Percentiles rank a stretch among this genome's conserved stretches.
Evolutionary conservation across 176 grass and related monocot genomes (phyloP).

Genomic region (Tillandsia fasciculata): DNA sequence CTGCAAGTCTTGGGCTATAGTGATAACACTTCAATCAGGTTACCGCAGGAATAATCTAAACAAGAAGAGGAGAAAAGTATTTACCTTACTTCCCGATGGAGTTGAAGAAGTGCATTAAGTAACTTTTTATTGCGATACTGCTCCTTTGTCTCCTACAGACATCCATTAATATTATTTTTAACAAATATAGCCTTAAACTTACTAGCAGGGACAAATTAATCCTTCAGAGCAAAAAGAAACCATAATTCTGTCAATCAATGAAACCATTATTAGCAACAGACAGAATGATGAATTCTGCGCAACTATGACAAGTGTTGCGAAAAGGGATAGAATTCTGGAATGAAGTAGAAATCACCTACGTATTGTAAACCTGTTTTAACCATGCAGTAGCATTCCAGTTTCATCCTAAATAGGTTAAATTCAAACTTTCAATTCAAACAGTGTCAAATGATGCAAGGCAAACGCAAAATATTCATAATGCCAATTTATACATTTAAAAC

Average conservation of each 20-base stretch:
- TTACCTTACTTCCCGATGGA: conserved; percentile 93
- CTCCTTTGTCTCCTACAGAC: conserved; percentile 66
- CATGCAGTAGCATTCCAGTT: too few relatives aligned
- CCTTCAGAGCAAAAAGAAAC: not conserved
- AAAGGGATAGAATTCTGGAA: too few relatives aligned
- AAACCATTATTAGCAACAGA: too few relatives aligned
- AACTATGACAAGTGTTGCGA: too few relatives aligned
- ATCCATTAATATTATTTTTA: conserved; percentile 9
- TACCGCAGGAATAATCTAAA: not conserved
- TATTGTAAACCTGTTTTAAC: too few relatives aligned
- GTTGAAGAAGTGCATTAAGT: conserved; percentile 70
- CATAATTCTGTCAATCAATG: not conserved
- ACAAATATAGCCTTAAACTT: conserved; percentile 10
- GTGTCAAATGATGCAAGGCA: too few relatives aligned
- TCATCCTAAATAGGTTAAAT: too few relatives aligned
- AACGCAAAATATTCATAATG: too few relatives aligned
- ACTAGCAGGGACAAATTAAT: conserved; percentile 1
- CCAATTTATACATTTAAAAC: too few relatives aligned
- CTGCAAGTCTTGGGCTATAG: conserved; percentile 80
- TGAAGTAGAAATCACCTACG: too few relatives aligned
- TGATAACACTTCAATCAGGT: conserved; percentile 9
- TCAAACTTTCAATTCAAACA: too few relatives aligned
- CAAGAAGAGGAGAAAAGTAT: conserved; percentile 19
- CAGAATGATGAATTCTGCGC: too few relatives aligned
- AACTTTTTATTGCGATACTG: conserved; percentile 97